Evolutionary conservation across 495 filamentous ascomycete genomes (phyloP).

Genomic region (Lasiosphaeris hirsuta): DNA sequence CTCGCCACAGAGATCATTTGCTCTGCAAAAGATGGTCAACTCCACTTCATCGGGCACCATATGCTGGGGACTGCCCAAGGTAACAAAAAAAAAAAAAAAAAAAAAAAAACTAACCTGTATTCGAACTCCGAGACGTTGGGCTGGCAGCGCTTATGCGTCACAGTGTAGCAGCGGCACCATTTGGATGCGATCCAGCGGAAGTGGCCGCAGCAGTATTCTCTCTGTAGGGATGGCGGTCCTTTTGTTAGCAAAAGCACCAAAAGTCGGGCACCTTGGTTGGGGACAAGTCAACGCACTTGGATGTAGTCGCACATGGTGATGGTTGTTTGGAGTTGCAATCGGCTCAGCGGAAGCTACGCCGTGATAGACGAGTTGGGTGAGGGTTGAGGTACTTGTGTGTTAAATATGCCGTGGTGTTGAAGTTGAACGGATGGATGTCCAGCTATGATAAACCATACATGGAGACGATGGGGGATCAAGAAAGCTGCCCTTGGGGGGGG

Average conservation of each 20-base stretch:
- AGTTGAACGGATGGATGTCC: no score
- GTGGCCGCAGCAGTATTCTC: constrained; percentile 27
- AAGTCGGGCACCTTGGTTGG: no score
- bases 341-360: neutral
- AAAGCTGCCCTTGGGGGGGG: no score
- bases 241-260: constrained; percentile 8
- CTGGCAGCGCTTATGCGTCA: constrained; percentile 21
- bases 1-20: constrained; percentile 19
- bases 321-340: neutral
- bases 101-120: constrained; percentile 6
- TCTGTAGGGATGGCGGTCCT: constrained; percentile 17
- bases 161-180: constrained; percentile 26
- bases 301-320: constrained; percentile 19
- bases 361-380: neutral
- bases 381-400: neutral
- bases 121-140: constrained; percentile 28
- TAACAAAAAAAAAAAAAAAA: neutral
- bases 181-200: constrained; percentile 25
- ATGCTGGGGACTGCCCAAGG: neutral
- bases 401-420: neutral
- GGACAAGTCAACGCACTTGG: constrained; percentile 4
- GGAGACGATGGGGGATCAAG: no score
- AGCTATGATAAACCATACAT: no score
- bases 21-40: neutral
- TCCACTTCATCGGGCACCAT: neutral